These are phyloP conservation scores for Xylona heveae DNA, from an alignment of 495 filamentous ascomycete genomes.

Conservation along the genomic window DNA sequence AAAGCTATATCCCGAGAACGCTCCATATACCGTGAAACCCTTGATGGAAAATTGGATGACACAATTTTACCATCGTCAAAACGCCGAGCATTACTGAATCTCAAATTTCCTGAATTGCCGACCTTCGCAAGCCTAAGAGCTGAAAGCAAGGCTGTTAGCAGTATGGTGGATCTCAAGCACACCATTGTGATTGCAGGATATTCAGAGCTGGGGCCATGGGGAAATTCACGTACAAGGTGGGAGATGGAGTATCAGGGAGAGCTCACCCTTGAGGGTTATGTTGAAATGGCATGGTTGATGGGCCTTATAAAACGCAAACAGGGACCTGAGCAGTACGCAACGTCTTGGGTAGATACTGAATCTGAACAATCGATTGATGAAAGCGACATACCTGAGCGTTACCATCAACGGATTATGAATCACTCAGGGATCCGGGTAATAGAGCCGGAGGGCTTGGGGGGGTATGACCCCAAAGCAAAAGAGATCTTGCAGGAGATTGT, in stretches of 20 bases:
- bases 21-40: neutral
- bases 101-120: too few species aligned
- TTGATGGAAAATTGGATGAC: neutral
- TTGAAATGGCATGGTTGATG: conserved; percentile 12
- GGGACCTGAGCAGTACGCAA: conserved; percentile 9
- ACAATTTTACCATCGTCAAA: neutral
- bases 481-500: conserved; percentile 7
- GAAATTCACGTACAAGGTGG: conserved; percentile 11
- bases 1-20: neutral
- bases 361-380: conserved; percentile 7
- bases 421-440: conserved; percentile 8
- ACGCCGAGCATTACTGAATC: neutral
- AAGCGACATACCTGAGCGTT: conserved; percentile 5
- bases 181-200: conserved; percentile 9
- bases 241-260: conserved; percentile 9
- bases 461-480: conserved; percentile 4
- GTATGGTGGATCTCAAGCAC: conserved; percentile 9
- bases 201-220: conserved; percentile 10
- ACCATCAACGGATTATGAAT: conserved; percentile 4
- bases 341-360: conserved; percentile 10
- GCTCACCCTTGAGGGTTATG: conserved; percentile 6
- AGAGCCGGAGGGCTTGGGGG: conserved; percentile 1
- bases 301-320: conserved; percentile 10
- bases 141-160: too few species aligned
- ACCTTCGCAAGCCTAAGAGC: too few species aligned